These are phyloP conservation scores for Epichloe amarillans DNA, from an alignment of 2,329 filamentous ascomycete species.

Conservation along the genomic window DNA sequence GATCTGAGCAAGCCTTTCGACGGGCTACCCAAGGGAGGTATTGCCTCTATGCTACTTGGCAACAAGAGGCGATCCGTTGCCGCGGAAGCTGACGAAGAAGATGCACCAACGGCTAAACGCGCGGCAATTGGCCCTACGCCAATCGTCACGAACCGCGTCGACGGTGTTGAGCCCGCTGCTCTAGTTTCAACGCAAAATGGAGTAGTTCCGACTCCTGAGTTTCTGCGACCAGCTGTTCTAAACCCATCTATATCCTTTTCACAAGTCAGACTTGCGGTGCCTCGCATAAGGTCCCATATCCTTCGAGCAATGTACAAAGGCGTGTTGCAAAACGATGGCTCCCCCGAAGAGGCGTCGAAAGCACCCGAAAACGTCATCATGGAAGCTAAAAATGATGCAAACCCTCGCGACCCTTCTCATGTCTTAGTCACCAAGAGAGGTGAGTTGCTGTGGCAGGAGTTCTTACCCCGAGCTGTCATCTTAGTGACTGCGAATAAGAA, in stretches of 20 bases:
- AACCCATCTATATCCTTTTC: slow-evolving; percentile 72
- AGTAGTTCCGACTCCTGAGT: slow-evolving; percentile 61
- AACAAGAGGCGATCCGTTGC: slow-evolving; percentile 79
- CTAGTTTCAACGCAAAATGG: slow-evolving; percentile 45
- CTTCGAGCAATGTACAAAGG: slow-evolving; percentile 65
- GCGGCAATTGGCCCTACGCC: slow-evolving; percentile 54
- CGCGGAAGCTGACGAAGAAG: slow-evolving; percentile 61
- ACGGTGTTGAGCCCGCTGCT: slow-evolving; percentile 67
- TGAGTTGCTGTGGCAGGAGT: slow-evolving; percentile 83
- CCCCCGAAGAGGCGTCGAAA: slow-evolving; percentile 48
- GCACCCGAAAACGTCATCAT: slow-evolving; percentile 60
- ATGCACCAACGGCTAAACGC: slow-evolving; percentile 33
- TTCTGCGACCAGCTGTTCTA: slow-evolving; percentile 73
- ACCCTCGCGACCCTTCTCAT: slow-evolving; percentile 67
- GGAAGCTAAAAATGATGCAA: slow-evolving; percentile 75
- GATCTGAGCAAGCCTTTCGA: slow-evolving; percentile 92
- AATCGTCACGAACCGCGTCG: slow-evolving; percentile 62
- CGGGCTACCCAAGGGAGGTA: slow-evolving; percentile 77
- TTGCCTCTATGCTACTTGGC: slow-evolving; percentile 73
- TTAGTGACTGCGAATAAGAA: slow-evolving; percentile 79
- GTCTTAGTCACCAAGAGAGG: slow-evolving; percentile 73
- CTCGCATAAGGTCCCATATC: slow-evolving; percentile 73
- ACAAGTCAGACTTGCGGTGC: slow-evolving; percentile 75
- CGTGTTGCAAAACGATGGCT: slow-evolving; percentile 37
- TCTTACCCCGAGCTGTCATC: slow-evolving; percentile 73